A percentile compares a stretch with the other conserved stretches of the same genome.
Evolutionary conservation across 1,284 basidiomycete species (phyloP).

Genomic region (Ceratobasidium sp.): DNA sequence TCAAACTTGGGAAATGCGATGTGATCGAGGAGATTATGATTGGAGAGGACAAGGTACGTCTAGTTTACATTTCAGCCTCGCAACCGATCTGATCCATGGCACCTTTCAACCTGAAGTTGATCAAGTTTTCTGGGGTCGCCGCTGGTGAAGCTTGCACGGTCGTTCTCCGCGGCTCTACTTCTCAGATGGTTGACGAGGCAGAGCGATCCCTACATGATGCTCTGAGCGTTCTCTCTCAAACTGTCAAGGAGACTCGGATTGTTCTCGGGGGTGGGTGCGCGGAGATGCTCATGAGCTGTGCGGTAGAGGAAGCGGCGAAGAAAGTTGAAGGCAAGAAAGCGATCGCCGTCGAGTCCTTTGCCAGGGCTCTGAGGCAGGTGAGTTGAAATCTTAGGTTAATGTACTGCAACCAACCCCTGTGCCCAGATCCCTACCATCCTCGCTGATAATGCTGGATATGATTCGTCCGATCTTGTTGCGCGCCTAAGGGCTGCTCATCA

Average conservation of each 20-base stretch:
- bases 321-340: constrained; percentile 95
- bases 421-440: constrained; percentile 91
- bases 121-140: constrained; percentile 99
- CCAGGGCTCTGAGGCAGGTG: constrained; percentile 84
- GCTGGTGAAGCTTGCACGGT: constrained; percentile 99
- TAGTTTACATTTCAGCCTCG: neutral
- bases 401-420: neutral
- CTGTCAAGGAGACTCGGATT: constrained; percentile 95
- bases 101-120: constrained; percentile 69
- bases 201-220: constrained; percentile 98
- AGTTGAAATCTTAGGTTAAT: constrained; percentile 29
- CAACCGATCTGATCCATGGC: constrained; percentile 13
- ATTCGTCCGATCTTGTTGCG: constrained; percentile 95
- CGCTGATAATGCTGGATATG: constrained; percentile 97
- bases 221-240: constrained; percentile 96
- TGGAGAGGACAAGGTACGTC: constrained; percentile 93
- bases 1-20: constrained; percentile 94
- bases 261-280: constrained; percentile 97
- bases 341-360: constrained; percentile 93
- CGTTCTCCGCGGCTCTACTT: constrained; percentile 95
- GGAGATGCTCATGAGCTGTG: constrained; percentile 97
- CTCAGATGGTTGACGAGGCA: constrained; percentile 99
- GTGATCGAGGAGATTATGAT: constrained; percentile 99
- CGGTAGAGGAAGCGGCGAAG: constrained; percentile 90
- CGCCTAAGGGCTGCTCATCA: constrained; percentile 94